These are phyloP conservation scores for Curvularia verruculosa DNA, from an alignment of 2,329 filamentous ascomycete genomes.

Conservation along the genomic window DNA sequence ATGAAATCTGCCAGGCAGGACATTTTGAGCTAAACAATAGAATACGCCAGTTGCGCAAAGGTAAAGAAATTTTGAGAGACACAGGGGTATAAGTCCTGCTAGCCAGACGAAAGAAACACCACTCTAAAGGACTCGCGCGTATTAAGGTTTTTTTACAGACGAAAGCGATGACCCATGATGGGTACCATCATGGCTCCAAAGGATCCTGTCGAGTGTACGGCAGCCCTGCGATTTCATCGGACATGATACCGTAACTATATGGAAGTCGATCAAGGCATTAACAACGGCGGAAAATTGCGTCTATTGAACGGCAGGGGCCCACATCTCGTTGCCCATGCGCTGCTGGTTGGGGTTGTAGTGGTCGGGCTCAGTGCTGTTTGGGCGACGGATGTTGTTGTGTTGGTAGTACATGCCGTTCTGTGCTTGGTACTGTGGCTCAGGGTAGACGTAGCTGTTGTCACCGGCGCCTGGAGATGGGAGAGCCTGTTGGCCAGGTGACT, in stretches of 20 bases:
- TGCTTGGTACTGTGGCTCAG: constrained; percentile 70
- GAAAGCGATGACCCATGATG: constrained; percentile 11
- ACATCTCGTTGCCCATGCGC: constrained; percentile 48
- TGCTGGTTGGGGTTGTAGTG: constrained; percentile 56
- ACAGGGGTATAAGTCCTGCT: constrained; percentile 51
- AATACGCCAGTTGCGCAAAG: constrained; percentile 37
- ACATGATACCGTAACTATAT: constrained; percentile 5
- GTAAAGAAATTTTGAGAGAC: constrained; percentile 43
- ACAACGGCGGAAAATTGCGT: constrained; percentile 10
- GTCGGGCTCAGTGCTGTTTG: constrained; percentile 71
- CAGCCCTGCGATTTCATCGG: constrained; percentile 3
- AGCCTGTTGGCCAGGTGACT: constrained; percentile 77
- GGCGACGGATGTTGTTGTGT: constrained; percentile 71
- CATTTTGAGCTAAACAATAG: constrained; percentile 29
- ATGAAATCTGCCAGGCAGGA: constrained; percentile 37
- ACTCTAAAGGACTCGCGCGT: constrained; percentile 40
- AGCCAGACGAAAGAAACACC: constrained; percentile 46
- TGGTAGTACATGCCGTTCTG: constrained; percentile 72
- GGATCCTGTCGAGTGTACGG: not conserved
- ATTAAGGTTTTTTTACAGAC: constrained; percentile 46
- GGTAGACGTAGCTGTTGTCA: constrained; percentile 79
- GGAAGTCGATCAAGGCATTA: constrained; percentile 1
- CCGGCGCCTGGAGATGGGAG: constrained; percentile 73
- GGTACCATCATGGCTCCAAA: not conserved
- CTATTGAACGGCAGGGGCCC: constrained; percentile 53